Conservation (phyloP, 2,329 filamentous ascomycete species). For the Beauveria australis region DNA sequence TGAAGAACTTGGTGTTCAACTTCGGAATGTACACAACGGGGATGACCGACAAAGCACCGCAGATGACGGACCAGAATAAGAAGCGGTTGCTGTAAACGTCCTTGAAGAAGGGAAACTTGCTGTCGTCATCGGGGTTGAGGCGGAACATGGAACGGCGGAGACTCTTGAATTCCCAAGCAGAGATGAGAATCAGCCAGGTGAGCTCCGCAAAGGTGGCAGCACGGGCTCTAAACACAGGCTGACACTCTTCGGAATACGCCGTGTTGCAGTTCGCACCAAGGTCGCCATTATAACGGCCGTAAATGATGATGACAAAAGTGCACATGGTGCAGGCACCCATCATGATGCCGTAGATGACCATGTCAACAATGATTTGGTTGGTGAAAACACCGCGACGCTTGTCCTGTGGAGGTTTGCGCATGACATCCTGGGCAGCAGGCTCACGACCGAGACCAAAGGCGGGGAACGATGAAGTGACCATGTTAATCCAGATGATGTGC, state of each 20-base stretch:
- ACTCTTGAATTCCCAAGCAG: slow-evolving; percentile 72
- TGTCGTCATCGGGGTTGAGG: slow-evolving; percentile 46
- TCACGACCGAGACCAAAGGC: slow-evolving; percentile 85
- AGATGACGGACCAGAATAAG: slow-evolving; percentile 57
- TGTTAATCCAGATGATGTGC: slow-evolving; percentile 90
- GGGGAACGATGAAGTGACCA: slow-evolving; percentile 80
- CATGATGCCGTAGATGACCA: slow-evolving; percentile 69
- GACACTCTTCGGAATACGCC: slow-evolving; percentile 45
- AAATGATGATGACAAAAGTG: slow-evolving; percentile 59
- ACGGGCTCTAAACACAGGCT: slow-evolving; percentile 58
- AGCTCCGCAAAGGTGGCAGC: slow-evolving; percentile 66
- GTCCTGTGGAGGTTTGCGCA: slow-evolving; percentile 71
- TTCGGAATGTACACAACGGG: slow-evolving; percentile 65
- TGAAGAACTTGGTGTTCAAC: slow-evolving; percentile 63
- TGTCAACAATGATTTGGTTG: slow-evolving; percentile 67
- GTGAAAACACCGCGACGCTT: slow-evolving; percentile 64
- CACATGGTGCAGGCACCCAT: slow-evolving; percentile 62
- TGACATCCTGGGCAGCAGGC: slow-evolving; percentile 64
- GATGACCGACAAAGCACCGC: slow-evolving; percentile 55
- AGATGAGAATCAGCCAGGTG: slow-evolving; percentile 65
- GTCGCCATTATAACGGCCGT: slow-evolving; percentile 44
- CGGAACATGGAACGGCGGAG: slow-evolving; percentile 64
- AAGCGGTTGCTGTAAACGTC: slow-evolving; percentile 65
- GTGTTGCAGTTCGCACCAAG: slow-evolving; percentile 59
- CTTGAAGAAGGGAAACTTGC: slow-evolving; percentile 45